Evolutionary conservation across 2,329 filamentous ascomycete species (phyloP), one percentile per base, ranked within the genome.

Genomic region (Colletotrichum incanum): DNA sequence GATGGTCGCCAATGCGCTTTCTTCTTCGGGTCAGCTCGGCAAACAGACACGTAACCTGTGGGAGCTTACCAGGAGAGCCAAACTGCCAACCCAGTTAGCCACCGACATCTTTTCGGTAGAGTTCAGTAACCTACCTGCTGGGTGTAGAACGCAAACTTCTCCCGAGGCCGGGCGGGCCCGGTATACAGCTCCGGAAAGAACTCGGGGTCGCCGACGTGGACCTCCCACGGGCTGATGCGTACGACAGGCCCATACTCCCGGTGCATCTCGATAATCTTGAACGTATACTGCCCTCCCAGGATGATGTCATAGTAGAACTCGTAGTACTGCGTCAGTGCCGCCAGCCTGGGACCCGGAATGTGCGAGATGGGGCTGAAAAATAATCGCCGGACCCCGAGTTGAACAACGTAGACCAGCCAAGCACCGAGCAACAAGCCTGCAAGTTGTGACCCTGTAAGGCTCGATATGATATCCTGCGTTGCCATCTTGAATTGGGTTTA

Each of bases 281-380:
- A 83, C 18, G 78, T 83, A 71, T 85, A 86, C 75, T 83, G 78
- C 1, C 84, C 85, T 7, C 81, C 80, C 7, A 81, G 76, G 52
- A 84, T 66, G 26, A 85, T 77, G 66, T 86, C 84, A 70, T 85
- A 85, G 75, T 85, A 86, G 60, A 81, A 80, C 73, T 84, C 82
- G 68, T 84, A 84, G 77, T 80, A 82, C 62, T 80, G 77, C 60
- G 82, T 83, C 59, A 82, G 74, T 5, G 82, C 82, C 34, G 83
- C 81, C 41, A 84, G 77, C 73, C 75, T 81, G 63, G 82, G 82
- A 3, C 83, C 83, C 0, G 83, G 82, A 56, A 84, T 79, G 65
- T 79, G 77, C 58, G 82, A 77, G 47, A 84, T 77, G 14, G 83
- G 82, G 67, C 82, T 83, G 65, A 84, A 76, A 75, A 78, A 82